Base-by-base conservation (phyloP, 805 yeast species). In the Komagataella ulmi region DNA sequence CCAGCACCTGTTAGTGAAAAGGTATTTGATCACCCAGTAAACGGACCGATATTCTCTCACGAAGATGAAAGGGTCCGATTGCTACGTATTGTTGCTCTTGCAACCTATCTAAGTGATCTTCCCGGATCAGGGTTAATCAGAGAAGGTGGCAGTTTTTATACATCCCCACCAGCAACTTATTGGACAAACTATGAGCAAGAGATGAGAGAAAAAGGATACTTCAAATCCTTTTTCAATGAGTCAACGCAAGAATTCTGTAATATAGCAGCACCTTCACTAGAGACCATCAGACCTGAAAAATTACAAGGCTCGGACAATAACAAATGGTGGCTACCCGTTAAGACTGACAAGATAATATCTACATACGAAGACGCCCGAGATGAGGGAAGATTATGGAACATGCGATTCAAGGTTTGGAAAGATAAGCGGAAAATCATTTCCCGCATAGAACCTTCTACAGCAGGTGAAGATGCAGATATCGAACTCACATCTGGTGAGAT, bases 21-120 rank as follows among this genome's bases (percentile, higher is more conserved):
- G 55, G 69, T 80, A 52, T 77, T 82, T 60, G 90, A 85, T 64
- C 64, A 76, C 48, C 89, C 91, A 6, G 71, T 76, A 6, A 79
- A 86, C 57, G 91, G 89, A 7, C 67, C 72, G 24, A 67, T 71
- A 48, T 73, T 73, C 58, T 72, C 71, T 49, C 59, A 66, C 45
- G 63, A 66, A 17, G 74, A 75, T 51, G 80, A 77, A 55, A 72
- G 72, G 50, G 77, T 73, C 49, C 64, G 87, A 57, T 70, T 75
- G 40, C 40, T 30, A 2, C 40, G 40, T 30, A 30, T 30, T 10
- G 14, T 30, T 8, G 40, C 40, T 14, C 40, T 30, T 30, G 40
- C 40, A 14, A 30, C 40, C 14, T 30, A 30, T 10, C n/a, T 30
- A 5, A 30, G 40, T 30, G 40, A 30, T 30, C 40, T 30, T 30